Evolutionary conservation across 441 rosid genomes (phyloP), one percentile per base, ranked within the genome.

Genomic region (Melastoma candidum): DNA sequence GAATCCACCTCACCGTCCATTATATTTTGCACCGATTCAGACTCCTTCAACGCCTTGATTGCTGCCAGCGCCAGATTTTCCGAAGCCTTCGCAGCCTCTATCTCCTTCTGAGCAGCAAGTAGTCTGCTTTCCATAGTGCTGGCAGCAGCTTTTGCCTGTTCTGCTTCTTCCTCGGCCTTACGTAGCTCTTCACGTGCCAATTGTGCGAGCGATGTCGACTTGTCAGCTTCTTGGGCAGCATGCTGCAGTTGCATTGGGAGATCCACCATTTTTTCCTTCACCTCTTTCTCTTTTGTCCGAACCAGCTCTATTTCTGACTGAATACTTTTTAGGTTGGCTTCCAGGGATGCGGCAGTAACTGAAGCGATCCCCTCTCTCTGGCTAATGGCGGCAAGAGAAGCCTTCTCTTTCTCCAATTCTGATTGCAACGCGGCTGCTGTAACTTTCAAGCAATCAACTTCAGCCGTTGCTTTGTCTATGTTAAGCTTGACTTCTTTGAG

Each of bases 301-400:
- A 75, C 78, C 5, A 67, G 61, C 24, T 73, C 77, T 59, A 76
- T 82, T 60, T 87, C 94, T 1, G 85, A 74, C 62, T 55, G 75
- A 9, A 85, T 79, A 53, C 65, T 73, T 4, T 87, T 84, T 26
- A 92, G 58, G 71, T 92, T 96, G 63, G 84, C 82, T 74, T 83
- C 82, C 52, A 87, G 69, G 54, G 95, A 80, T 65, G 94, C 76
- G 56, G 83, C 95, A n/a, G 90, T 84, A 32, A 85, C 64, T 0
- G 85, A 76, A 4, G 95, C 94, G 82, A 85, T 82, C 61, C 94
- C 96, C 82, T 92, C 98, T 75, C 95, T 77, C 66, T 87, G 95
- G 68, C 68, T 79, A 26, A 82, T 63, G 1, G 74, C 49, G 17
- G 81, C 78, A 59, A 87, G 87, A 29, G 78, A 75, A 1, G 74